phyloP scores from a whole-genome alignment of 345 rosid genomes.

The Hibiscus mutabilis region DNA sequence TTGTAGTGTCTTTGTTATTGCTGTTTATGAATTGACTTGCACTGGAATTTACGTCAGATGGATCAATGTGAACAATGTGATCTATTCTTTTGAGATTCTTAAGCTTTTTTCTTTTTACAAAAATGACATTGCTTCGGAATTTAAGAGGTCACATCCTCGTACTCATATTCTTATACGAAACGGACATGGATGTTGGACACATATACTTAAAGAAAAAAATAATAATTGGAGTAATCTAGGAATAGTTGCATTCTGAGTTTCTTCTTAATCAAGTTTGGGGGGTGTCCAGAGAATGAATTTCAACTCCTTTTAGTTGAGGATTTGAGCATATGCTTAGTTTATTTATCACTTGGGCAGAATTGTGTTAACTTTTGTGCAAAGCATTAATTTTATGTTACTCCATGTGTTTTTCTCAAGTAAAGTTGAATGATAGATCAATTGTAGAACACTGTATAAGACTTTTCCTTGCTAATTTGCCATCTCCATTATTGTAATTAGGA shows the following conservation, averaged over 20 bases:
- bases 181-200: not conserved
- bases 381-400: too few relatives aligned
- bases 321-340: too few relatives aligned
- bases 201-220: not conserved
- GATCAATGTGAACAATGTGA: not conserved
- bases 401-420: not conserved
- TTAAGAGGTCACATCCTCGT: not conserved
- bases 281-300: not conserved
- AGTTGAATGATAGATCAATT: not conserved
- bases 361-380: too few relatives aligned
- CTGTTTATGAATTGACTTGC: conserved; percentile 1
- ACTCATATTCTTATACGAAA: not conserved
- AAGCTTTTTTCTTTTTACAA: not conserved
- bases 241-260: not conserved
- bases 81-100: not conserved
- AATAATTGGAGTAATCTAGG: not conserved
- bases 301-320: not conserved
- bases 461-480: not conserved
- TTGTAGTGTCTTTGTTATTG: not conserved
- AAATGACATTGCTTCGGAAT: not conserved
- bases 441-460: not conserved
- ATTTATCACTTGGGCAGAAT: too few relatives aligned
- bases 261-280: not conserved
- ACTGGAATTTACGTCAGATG: not conserved
- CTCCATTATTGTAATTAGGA: conserved; percentile 29